phyloP scores from a whole-genome alignment of 1,139 yeast species.

The Hansenula lynferdii region DNA sequence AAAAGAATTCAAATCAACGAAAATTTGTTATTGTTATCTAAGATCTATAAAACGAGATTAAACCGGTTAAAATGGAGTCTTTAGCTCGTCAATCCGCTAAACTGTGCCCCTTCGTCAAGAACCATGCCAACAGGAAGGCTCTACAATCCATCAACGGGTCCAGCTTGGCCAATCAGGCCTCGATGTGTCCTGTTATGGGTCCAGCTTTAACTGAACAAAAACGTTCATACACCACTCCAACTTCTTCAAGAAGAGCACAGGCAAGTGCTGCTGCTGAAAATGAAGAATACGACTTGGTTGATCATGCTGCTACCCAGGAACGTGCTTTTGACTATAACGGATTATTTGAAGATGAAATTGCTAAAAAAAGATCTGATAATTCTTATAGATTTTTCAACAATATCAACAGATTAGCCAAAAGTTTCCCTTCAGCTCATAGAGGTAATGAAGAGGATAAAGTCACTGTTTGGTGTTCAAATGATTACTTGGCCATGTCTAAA shows the following conservation, averaged over 20 bases:
- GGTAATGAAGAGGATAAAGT: conserved; percentile 73
- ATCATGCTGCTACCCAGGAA: conserved; percentile 35
- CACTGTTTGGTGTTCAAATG: conserved; percentile 98
- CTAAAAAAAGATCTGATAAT: conserved; percentile 76
- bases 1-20: too few species aligned
- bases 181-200: conserved; percentile 85
- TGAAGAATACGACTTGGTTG: conserved; percentile 28
- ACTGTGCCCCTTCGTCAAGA: conserved; percentile 81
- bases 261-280: conserved; percentile 36
- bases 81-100: conserved; percentile 72
- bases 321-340: conserved; percentile 60
- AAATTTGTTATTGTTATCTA: too few species aligned
- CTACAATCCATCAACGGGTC: conserved; percentile 48
- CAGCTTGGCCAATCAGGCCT: conserved; percentile 56
- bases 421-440: conserved; percentile 91
- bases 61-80: conserved; percentile 57
- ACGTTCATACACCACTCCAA: conserved; percentile 48
- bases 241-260: conserved; percentile 48
- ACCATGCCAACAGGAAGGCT: conserved; percentile 56
- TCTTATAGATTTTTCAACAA: conserved; percentile 96
- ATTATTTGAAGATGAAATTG: conserved; percentile 56
- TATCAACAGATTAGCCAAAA: conserved; percentile 90
- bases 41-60: too few species aligned
- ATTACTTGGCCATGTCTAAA: conserved; percentile 91
- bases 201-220: conserved; percentile 49